These are phyloP conservation scores for Didymellaceae sp. DNA, from an alignment of 2,329 filamentous ascomycete genomes.

Conservation along the genomic window DNA sequence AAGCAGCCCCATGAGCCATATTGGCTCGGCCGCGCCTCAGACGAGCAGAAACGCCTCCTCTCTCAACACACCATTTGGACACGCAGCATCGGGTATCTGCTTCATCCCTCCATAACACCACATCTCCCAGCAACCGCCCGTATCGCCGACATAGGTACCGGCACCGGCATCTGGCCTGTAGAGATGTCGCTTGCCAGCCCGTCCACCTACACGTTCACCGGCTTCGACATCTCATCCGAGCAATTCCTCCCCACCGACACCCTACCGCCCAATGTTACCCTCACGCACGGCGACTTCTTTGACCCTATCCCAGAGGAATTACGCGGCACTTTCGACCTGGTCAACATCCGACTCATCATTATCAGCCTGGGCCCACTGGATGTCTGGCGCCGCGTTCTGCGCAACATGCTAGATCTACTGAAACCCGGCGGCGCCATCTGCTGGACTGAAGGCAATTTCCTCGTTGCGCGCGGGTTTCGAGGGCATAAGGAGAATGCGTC, in stretches of 20 bases:
- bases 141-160: slow-evolving; percentile 41
- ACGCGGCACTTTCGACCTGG: slow-evolving; percentile 36
- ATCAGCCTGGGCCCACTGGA: slow-evolving; percentile 31
- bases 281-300: slow-evolving; percentile 35
- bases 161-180: slow-evolving; percentile 41
- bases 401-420: slow-evolving; percentile 35
- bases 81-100: slow-evolving; percentile 36
- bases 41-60: slow-evolving; percentile 36
- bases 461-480: slow-evolving; percentile 30
- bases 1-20: too few relatives aligned
- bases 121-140: slow-evolving; percentile 28
- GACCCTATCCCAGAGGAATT: slow-evolving; percentile 35
- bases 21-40: slow-evolving; percentile 36
- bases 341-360: slow-evolving; percentile 42
- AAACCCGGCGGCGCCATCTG: slow-evolving; percentile 39
- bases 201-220: slow-evolving; percentile 31
- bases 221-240: slow-evolving; percentile 39
- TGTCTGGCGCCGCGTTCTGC: slow-evolving; percentile 32
- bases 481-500: slow-evolving; percentile 16
- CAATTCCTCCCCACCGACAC: slow-evolving; percentile 26
- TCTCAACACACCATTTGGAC: slow-evolving; percentile 39
- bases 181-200: slow-evolving; percentile 30
- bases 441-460: slow-evolving; percentile 43
- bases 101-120: slow-evolving; percentile 30
- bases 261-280: slow-evolving; percentile 31